Evolutionary conservation across 2,329 filamentous ascomycete genomes (phyloP), one percentile per base, ranked within the genome.

Genomic region (Fusarium siculi): DNA sequence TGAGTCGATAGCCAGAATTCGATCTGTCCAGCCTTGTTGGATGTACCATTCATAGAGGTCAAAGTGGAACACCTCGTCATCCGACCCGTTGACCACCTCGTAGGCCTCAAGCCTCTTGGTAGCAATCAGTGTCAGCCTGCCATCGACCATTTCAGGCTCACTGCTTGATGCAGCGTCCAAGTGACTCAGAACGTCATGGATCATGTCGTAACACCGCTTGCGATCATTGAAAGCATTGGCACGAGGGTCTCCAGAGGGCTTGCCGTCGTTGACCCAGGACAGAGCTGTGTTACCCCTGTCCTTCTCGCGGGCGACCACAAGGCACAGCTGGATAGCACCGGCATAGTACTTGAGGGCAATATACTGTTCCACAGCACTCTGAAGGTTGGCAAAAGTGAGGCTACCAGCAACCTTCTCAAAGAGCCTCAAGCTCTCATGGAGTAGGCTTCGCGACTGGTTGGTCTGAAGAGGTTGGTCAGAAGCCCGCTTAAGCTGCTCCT

Each of bases 31-130:
- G 23, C 93, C 92, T 80, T 95, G 92, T 60, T 88, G 84, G 74
- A 98, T 91, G 82, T 99, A 99, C 96, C 96, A 99, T 78, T 98
- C 95, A 80, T 98, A 99, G n/a, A 99, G 87, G 77, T 94, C 94
- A 69, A 94, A 97, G 80, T 98, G 93, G 85, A 99, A 99, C 9
- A 98, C 93, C 78, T 98, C 94, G 75, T 99, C 96, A 19, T 92
- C 89, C 0, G 96, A 97, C 66, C 89, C 89, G 79, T 97, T 94
- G 76, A 99, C 95, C 5, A 98, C 93, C 49, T 92, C 90, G 82
- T 98, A 97, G 0, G 96, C 96, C 83, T 99, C 96, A 55, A 90
- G 89, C 73, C 93, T 90, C 81, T 96, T 94, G 52, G 92, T 95
- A 4, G 92, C 91, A 25, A 93, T 89, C 18, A 94, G 82, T 0